phyloP scores from a whole-genome alignment of 202 grass and related monocot genomes.

The Miscanthus sacchariflorus region DNA sequence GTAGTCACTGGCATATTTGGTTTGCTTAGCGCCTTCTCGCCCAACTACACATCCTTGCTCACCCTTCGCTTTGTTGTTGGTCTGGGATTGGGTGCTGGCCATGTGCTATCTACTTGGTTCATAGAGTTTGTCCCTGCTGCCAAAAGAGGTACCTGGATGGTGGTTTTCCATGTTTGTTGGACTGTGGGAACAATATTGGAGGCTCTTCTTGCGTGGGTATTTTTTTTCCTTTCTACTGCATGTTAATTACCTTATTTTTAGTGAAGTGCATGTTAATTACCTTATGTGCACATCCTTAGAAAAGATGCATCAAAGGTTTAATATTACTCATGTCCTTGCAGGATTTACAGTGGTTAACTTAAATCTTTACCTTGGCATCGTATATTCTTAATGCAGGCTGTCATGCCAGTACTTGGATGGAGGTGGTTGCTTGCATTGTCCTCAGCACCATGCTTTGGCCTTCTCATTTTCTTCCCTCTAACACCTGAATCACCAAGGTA shows the following conservation, averaged over 20 bases:
- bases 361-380: neutral
- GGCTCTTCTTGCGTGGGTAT: slow-evolving; percentile 84
- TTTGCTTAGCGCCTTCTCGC: slow-evolving; percentile 67
- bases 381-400: slow-evolving; percentile 49
- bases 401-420: slow-evolving; percentile 64
- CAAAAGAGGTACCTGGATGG: slow-evolving; percentile 77
- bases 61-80: slow-evolving; percentile 68
- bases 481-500: slow-evolving; percentile 62
- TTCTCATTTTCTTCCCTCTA: slow-evolving; percentile 52
- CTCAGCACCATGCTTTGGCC: slow-evolving; percentile 51
- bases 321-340: neutral
- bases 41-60: slow-evolving; percentile 63
- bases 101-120: slow-evolving; percentile 85
- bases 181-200: slow-evolving; percentile 75
- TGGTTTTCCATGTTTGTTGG: slow-evolving; percentile 63
- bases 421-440: slow-evolving; percentile 61
- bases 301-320: neutral
- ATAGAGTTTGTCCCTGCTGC: slow-evolving; percentile 81
- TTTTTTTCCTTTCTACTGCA: neutral
- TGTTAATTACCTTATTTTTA: neutral
- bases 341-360: neutral
- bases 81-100: slow-evolving; percentile 64
- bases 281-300: neutral
- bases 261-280: no score
- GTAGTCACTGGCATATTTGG: slow-evolving; percentile 59